Evolutionary conservation across 2,329 filamentous ascomycete genomes (phyloP).

Genomic region (Pseudopithomyces chartarum): DNA sequence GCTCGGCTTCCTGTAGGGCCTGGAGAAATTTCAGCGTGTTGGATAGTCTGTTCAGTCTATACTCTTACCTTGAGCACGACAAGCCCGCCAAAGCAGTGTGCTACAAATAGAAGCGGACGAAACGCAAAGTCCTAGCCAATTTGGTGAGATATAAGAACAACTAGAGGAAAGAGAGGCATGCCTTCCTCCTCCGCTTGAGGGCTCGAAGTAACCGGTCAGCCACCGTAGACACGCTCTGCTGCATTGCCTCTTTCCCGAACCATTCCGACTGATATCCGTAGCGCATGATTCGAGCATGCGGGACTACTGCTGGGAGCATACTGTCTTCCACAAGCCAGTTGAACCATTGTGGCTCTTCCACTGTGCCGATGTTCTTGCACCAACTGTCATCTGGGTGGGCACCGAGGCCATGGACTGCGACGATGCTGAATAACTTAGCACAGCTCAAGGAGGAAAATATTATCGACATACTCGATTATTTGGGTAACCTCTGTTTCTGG

Average conservation of each 20-base stretch:
- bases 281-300: conserved; percentile 33
- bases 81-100: conserved; percentile 32
- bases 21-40: conserved; percentile 12
- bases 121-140: conserved; percentile 16
- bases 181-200: conserved; percentile 23
- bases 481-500: conserved; percentile 15
- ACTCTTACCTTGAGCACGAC: conserved; percentile 28
- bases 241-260: conserved; percentile 28
- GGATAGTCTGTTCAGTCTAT: not conserved
- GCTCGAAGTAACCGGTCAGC: conserved; percentile 23
- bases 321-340: conserved; percentile 31
- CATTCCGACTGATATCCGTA: conserved; percentile 34
- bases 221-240: conserved; percentile 23
- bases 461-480: conserved; percentile 21
- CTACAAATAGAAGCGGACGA: conserved; percentile 31
- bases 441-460: not conserved
- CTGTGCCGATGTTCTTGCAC: conserved; percentile 31
- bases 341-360: conserved; percentile 18
- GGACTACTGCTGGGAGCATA: conserved; percentile 27
- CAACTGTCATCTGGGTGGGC: conserved; percentile 34
- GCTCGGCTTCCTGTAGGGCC: conserved; percentile 21
- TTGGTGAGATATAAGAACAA: conserved; percentile 2
- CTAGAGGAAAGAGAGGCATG: conserved; percentile 5
- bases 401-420: conserved; percentile 34
- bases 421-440: conserved; percentile 23